phyloP scores from a whole-genome alignment of 2,329 filamentous ascomycete genomes.

The Hyphodiscus sp. region DNA sequence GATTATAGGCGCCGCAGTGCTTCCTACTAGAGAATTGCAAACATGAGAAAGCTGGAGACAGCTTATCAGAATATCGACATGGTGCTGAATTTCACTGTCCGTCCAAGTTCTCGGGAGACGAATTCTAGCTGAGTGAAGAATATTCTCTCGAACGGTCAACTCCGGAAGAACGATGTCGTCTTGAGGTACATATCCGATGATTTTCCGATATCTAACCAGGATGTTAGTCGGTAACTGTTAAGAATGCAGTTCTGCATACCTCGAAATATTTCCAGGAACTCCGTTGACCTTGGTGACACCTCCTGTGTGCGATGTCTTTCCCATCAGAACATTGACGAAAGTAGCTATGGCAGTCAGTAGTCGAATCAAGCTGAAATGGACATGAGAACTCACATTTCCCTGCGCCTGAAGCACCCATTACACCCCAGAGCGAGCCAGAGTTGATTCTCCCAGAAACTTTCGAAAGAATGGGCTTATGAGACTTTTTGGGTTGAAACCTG shows the following conservation, averaged over 20 bases:
- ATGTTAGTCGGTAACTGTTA: neutral
- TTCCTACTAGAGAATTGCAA: constrained; percentile 42
- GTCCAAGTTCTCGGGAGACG: constrained; percentile 47
- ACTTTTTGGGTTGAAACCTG: constrained; percentile 40
- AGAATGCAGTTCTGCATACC: constrained; percentile 7
- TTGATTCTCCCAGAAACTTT: constrained; percentile 49
- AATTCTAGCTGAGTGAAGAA: constrained; percentile 51
- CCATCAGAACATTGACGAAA: constrained; percentile 56
- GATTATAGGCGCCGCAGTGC: constrained; percentile 55
- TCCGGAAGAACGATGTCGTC: constrained; percentile 55
- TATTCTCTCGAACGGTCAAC: constrained; percentile 55
- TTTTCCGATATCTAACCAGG: constrained; percentile 44
- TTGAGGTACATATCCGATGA: constrained; percentile 57
- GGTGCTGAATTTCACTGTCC: constrained; percentile 41
- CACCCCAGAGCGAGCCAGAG: constrained; percentile 46
- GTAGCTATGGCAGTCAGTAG: constrained; percentile 28
- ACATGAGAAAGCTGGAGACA: constrained; percentile 38
- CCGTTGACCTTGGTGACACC: constrained; percentile 46
- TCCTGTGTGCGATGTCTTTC: constrained; percentile 44
- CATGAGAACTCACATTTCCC: constrained; percentile 38
- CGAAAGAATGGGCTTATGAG: constrained; percentile 40
- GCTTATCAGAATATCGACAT: constrained; percentile 50
- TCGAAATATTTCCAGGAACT: constrained; percentile 24
- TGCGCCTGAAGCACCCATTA: constrained; percentile 55
- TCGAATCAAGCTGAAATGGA: constrained; percentile 21